Evolutionary conservation across 495 filamentous ascomycete genomes (phyloP), one percentile per base, ranked within the genome.

Genomic region (Penicillium soppii): DNA sequence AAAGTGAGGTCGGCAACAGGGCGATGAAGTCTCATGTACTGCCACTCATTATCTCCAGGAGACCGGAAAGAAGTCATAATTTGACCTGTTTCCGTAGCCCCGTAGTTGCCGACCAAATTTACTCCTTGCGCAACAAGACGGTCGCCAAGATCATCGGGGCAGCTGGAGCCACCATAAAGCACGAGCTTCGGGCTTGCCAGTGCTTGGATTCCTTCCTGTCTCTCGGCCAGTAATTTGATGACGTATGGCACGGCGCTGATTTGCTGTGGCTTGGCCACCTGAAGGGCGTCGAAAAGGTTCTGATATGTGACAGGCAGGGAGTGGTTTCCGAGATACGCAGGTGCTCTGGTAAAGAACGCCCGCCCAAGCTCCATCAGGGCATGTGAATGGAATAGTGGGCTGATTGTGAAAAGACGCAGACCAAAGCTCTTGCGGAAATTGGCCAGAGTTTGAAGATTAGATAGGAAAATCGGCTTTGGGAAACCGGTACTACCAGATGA

Each of bases 401-500:
- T 69, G 1, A 77, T 77, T 21, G 70, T 74, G 53, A 84, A 81
- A 4, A 68, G 63, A 1, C 57, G 60, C 36, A 73, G 43, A 33
- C 40, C 45, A 53, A 68, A 54, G 57, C 68, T 57, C 49, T 57
- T 56, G 7, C 57, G 54, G 43, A 60, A 66, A 43, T 71, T 69
- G 5, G 76, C 73, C 19, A 72, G 69, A 12, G 72, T 59, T 32
- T 62, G 65, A 16, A 64, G 58, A 43, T 74, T 63, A 10, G 66
- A 66, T 0, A 73, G 58, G 45, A 63, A 63, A 1, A 79, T 70
- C 1, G 81, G 76, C 52, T 84, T 84, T 2, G 82, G 82, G n/a
- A 82, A 69, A 2, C 82, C 81, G 4, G 81, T 84, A 5, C 77
- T 81, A 3, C 82, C 81, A 33, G 78, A 81, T 0, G 79, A 83